Conservation (phyloP, 2,329 filamentous ascomycete species). For the Ceratocystis colombiana region DNA sequence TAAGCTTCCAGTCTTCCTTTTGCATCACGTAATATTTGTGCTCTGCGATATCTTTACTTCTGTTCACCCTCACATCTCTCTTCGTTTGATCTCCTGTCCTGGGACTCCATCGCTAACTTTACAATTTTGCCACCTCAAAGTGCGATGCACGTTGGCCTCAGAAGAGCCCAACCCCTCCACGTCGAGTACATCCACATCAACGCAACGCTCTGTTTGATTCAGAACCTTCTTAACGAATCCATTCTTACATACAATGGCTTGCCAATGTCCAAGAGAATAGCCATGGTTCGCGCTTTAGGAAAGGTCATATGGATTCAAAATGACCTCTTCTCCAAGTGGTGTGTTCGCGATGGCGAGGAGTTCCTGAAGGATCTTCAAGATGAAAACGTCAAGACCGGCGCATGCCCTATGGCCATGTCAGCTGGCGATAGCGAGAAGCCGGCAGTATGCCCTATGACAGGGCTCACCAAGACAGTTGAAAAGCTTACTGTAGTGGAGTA, state of each 20-base stretch:
- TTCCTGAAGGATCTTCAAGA: conserved; percentile 30
- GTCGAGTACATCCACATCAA: conserved; percentile 75
- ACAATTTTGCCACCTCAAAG: conserved; percentile 31
- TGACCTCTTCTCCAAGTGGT: conserved; percentile 76
- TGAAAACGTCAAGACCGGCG: neutral
- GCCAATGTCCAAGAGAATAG: conserved; percentile 57
- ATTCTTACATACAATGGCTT: conserved; percentile 62
- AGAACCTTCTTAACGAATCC: conserved; percentile 67
- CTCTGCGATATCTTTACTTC: neutral
- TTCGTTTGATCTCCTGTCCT: neutral
- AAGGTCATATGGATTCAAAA: conserved; percentile 87
- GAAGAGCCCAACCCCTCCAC: conserved; percentile 60
- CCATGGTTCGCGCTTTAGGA: conserved; percentile 61
- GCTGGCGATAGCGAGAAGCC: conserved; percentile 4
- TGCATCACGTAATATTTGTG: neutral
- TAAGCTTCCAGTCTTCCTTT: conserved; percentile 33
- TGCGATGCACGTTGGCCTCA: conserved; percentile 73
- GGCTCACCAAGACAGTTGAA: conserved; percentile 9
- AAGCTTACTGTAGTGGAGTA: conserved; percentile 15
- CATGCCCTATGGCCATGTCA: conserved; percentile 11
- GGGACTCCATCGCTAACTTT: neutral
- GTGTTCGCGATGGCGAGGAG: conserved; percentile 59
- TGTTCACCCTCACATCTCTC: neutral
- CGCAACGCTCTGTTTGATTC: conserved; percentile 60
- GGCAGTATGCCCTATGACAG: conserved; percentile 15